Evolutionary conservation across 495 filamentous ascomycete genomes (phyloP), one percentile per base, ranked within the genome.

Genomic region (Paragyromitra xinjiangensis): DNA sequence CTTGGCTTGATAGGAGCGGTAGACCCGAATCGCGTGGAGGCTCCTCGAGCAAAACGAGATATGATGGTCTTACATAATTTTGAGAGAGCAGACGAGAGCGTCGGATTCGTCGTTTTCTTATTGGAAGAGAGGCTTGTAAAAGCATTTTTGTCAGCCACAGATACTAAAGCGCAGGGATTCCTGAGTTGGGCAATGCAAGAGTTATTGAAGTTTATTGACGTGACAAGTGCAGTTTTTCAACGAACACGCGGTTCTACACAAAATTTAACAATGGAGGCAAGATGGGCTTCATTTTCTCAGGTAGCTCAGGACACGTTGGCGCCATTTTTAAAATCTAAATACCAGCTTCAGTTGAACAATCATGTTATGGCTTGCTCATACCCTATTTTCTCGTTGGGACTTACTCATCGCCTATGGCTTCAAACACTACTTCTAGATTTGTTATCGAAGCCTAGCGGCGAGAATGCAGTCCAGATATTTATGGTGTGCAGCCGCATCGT

Each of bases 121-220:
- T 87, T 99, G 7, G 92, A 96, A 78, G 87, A 95, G 81, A 91
- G 97, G 1, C 85, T 98, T 26, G 93, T 98, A 64, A 93, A 94
- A 77, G 91, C 94, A 12, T 99, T 99, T 81, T 85, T 95, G 44
- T 95, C 94, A 2, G 91, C 92, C 9, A 94, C 90, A 1, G 95
- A 97, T 80, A 91, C 94, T 0, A 90, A 90, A 80, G 88, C 92
- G 19, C 94, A 97, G 81, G 93, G 93, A 0, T 98, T 96, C 82
- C 86, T 99, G 16, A 93, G 94, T 14, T 98, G 90, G 82, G 92
- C 91, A 2, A 97, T 98, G 91, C 95, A 99, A 83, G 92, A 95
- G 78, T 86, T 99, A 8, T 88, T 98, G 8, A 91, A 90, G 67
- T 89, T 90, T 72, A 91, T 91, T 80, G 89, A 90, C 37, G 88